Conservation (phyloP, 176 grass and related monocot genomes). For the Triticum dicoccoides region DNA sequence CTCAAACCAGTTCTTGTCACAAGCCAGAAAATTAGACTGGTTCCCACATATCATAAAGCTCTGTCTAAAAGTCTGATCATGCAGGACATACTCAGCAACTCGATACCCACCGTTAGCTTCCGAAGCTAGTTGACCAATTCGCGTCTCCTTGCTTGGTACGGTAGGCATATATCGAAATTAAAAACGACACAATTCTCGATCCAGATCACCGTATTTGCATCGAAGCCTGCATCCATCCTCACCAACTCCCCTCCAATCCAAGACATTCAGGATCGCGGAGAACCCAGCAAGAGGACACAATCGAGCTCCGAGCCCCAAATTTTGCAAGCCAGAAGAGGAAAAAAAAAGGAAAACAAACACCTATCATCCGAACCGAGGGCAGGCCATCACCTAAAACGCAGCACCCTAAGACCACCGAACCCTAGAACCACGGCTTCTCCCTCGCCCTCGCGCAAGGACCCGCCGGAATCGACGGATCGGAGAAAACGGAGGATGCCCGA, state of each 20-base stretch:
- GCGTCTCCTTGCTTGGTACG: background rate
- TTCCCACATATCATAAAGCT: background rate
- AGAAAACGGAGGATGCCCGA: too few species aligned
- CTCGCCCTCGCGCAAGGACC: background rate
- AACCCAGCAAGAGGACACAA: background rate
- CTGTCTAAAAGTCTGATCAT: background rate
- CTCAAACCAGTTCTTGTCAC: background rate
- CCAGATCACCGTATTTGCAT: background rate
- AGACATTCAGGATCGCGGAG: background rate
- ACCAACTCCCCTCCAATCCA: background rate
- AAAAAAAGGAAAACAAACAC: background rate
- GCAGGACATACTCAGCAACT: background rate
- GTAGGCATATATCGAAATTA: background rate
- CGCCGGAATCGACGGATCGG: constrained; percentile 25
- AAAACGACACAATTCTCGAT: background rate
- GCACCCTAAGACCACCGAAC: background rate
- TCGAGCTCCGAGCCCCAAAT: background rate
- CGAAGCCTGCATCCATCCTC: background rate
- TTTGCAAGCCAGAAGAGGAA: background rate
- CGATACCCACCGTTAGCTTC: background rate
- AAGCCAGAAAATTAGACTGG: background rate
- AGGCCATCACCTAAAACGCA: background rate
- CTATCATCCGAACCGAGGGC: background rate
- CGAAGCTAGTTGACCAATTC: background rate
- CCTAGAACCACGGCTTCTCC: background rate